A percentile compares a stretch with the other conserved stretches of the same genome.
Evolutionary conservation across 1,284 basidiomycete species (phyloP).

Genomic region (Pseudomicrostroma phylloplanum): DNA sequence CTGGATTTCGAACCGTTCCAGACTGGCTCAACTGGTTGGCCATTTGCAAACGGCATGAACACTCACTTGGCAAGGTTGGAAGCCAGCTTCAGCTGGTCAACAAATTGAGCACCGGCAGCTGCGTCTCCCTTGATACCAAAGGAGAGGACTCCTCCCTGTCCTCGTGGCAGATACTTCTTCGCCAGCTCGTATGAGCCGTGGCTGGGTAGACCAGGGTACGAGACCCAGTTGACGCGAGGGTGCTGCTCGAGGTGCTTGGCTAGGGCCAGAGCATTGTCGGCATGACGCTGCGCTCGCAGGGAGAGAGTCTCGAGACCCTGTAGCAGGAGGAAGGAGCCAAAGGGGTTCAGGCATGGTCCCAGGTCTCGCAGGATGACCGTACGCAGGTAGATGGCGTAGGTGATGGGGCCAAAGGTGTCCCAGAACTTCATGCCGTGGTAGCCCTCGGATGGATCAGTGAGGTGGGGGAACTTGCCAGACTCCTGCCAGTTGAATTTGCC

Average conservation of each 20-base stretch:
- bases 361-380: constrained; percentile 71
- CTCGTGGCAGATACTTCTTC: constrained; percentile 52
- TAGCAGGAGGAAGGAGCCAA: constrained; percentile 73
- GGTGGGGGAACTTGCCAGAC: constrained; percentile 71
- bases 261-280: constrained; percentile 67
- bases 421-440: constrained; percentile 64
- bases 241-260: constrained; percentile 70
- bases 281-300: constrained; percentile 69
- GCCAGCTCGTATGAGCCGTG: constrained; percentile 65
- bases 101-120: constrained; percentile 61
- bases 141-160: constrained; percentile 70
- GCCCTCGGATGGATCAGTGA: constrained; percentile 73
- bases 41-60: constrained; percentile 51
- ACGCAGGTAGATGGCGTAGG: constrained; percentile 70
- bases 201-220: constrained; percentile 66
- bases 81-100: constrained; percentile 69
- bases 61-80: constrained; percentile 64
- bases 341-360: constrained; percentile 70
- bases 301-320: constrained; percentile 81
- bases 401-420: constrained; percentile 66
- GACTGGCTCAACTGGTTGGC: no score
- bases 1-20: no score
- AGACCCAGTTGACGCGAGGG: constrained; percentile 70
- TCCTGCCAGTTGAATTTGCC: constrained; percentile 77
- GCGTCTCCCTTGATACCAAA: constrained; percentile 72